Evolutionary conservation across 1,139 yeast genomes (phyloP).

Genomic region (Lodderomyces pseudojiufengensis): DNA sequence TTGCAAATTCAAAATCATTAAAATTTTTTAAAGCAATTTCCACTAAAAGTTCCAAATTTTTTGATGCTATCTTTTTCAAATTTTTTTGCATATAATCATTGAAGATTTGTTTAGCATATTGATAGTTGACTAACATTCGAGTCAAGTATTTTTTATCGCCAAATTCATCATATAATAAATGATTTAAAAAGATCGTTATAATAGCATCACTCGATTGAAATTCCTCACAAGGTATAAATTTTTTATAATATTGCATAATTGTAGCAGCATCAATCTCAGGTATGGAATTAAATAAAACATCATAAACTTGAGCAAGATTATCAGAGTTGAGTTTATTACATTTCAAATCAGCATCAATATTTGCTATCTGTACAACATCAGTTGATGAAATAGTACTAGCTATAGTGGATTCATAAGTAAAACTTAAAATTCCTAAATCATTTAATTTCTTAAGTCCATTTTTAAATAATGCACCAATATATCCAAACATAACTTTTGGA

Average conservation of each 20-base stretch:
- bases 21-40: slow-evolving; percentile 27
- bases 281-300: slow-evolving; percentile 19
- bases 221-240: background rate
- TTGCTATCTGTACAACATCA: slow-evolving; percentile 24
- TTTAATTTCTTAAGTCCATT: slow-evolving; percentile 22
- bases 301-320: slow-evolving; percentile 27
- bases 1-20: slow-evolving; percentile 35
- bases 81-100: slow-evolving; percentile 18
- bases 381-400: slow-evolving; percentile 12
- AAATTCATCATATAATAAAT: slow-evolving; percentile 2
- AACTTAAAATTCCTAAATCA: slow-evolving; percentile 23
- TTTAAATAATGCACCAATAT: slow-evolving; percentile 29
- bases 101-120: slow-evolving; percentile 28
- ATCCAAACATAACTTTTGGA: slow-evolving; percentile 38
- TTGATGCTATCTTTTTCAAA: slow-evolving; percentile 4
- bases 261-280: slow-evolving; percentile 13
- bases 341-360: slow-evolving; percentile 27
- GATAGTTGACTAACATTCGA: slow-evolving; percentile 15
- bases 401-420: slow-evolving; percentile 20
- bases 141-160: background rate
- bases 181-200: slow-evolving; percentile 16
- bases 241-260: slow-evolving; percentile 18
- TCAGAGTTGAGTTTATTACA: slow-evolving; percentile 24
- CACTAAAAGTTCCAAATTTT: slow-evolving; percentile 29
- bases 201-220: slow-evolving; percentile 1